phyloP scores from a whole-genome alignment of 805 yeast genomes.

The Dipodascus albidus region DNA sequence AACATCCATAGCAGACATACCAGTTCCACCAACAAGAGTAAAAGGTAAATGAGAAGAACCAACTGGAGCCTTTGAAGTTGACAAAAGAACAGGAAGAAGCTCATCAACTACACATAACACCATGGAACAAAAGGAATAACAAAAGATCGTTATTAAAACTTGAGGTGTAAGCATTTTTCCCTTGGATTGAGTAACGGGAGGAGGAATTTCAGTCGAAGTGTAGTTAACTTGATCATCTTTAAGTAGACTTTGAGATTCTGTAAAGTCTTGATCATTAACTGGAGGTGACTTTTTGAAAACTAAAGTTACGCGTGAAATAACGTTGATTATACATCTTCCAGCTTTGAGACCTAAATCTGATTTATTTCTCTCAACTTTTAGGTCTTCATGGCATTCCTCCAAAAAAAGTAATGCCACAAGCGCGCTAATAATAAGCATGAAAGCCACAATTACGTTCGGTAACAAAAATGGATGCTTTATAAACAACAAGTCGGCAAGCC shows the following conservation, averaged over 20 bases:
- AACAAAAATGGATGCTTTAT: conserved; percentile 37
- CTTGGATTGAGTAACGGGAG: conserved; percentile 20
- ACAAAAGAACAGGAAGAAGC: conserved; percentile 44
- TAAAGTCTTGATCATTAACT: too few relatives aligned
- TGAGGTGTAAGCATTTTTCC: conserved; percentile 11
- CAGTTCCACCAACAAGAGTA: conserved; percentile 41
- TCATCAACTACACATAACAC: conserved; percentile 41
- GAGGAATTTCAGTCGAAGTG: conserved; percentile 7
- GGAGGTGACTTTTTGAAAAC: too few relatives aligned
- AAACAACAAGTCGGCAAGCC: conserved; percentile 13
- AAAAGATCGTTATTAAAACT: conserved; percentile 9
- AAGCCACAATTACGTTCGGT: conserved; percentile 39
- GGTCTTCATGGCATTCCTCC: conserved; percentile 39
- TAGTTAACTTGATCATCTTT: not conserved
- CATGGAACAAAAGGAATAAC: conserved; percentile 26
- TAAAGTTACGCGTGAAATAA: too few relatives aligned
- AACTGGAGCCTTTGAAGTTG: conserved; percentile 20
- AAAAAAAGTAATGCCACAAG: conserved; percentile 34
- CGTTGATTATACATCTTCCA: conserved; percentile 4
- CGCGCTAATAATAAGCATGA: conserved; percentile 28
- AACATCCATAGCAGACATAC: conserved; percentile 34
- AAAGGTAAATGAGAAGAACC: conserved; percentile 36
- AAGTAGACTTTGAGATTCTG: not conserved
- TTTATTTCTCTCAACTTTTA: not conserved
- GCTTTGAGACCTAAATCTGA: conserved; percentile 3